Base-by-base conservation (phyloP, 1,284 basidiomycete genomes). In the Moesziomyces parantarcticus region DNA sequence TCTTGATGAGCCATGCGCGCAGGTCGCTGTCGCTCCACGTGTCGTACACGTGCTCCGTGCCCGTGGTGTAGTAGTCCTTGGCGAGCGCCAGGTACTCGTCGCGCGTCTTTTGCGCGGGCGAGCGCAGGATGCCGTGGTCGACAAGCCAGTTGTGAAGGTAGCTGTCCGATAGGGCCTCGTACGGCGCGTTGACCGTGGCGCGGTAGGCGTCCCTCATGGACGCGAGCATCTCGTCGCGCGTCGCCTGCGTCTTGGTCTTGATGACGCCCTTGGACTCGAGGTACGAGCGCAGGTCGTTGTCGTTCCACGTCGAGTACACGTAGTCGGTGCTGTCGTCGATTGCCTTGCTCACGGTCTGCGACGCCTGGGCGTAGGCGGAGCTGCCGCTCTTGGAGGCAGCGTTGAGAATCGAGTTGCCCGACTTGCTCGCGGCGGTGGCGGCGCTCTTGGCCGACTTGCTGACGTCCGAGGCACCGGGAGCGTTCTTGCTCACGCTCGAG, bases 61-160 rank as follows among this genome's bases (percentile, higher is more conserved):
- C 64, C 5, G 65, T 60, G 52, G 77, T 80, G 74, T 80, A 83
- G 79, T 81, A 78, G 51, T 77, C 61, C 61, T 78, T 68, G 43
- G 77, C 78, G 14, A 82, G 62, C 10, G 50, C 44, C 7, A 79
- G 53, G 58, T 77, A 75, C 67, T 81, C 73, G 50, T 81, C 76
- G 25, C 81, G 77, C 26, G 74, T 80, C 75, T 77, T 70, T 44
- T 78, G 50, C n/a, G 70, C 70, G 20, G 71, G 59, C 20, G 67
- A 64, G 45, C 68, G 60, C 54, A 82, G 62, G 59, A 78, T 58
- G 46, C 75, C 80, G 55, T 81, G 78, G 54, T 80, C 65, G 40
- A 82, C 76, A 43, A 82, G 73, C 81, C 81, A 83, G 64, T 79
- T 71, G 72, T 77, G 80, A 40, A 82, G 70, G 75, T 81, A 83